phyloP scores from a whole-genome alignment of 2,329 filamentous ascomycete genomes.

The Scytalidium sp. region DNA sequence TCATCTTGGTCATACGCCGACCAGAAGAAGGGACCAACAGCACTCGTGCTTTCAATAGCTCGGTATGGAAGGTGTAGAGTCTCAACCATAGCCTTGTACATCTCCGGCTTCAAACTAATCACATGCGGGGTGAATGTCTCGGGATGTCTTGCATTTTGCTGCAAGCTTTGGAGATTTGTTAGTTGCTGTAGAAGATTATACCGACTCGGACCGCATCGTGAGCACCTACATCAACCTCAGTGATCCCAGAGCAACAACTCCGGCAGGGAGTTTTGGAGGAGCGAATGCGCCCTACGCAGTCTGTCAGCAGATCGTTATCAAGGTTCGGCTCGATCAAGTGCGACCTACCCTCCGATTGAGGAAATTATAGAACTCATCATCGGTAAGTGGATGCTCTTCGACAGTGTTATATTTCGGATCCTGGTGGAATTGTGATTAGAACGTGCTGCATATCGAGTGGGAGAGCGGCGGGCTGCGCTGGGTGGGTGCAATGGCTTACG shows the following conservation, averaged over 20 bases:
- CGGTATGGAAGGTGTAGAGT: slow-evolving; percentile 52
- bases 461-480: background rate
- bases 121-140: slow-evolving; percentile 57
- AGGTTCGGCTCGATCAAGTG: background rate
- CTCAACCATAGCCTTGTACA: slow-evolving; percentile 56
- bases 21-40: slow-evolving; percentile 65
- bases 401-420: slow-evolving; percentile 22
- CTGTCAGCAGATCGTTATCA: background rate
- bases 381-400: slow-evolving; percentile 27
- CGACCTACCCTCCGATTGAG: slow-evolving; percentile 23
- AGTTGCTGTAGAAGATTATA: slow-evolving; percentile 4
- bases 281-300: slow-evolving; percentile 22
- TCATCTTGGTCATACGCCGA: slow-evolving; percentile 54
- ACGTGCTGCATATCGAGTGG: background rate
- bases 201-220: background rate
- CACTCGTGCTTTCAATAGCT: slow-evolving; percentile 57
- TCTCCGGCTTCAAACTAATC: slow-evolving; percentile 47
- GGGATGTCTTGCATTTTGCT: slow-evolving; percentile 44
- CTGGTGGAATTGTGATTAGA: slow-evolving; percentile 12
- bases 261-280: slow-evolving; percentile 18
- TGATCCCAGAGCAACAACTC: slow-evolving; percentile 16
- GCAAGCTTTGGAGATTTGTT: slow-evolving; percentile 14
- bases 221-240: slow-evolving; percentile 19
- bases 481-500: slow-evolving; percentile 11
- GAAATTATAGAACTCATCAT: slow-evolving; percentile 30